Evolutionary conservation across 75 land plant genomes (phyloP).

Genomic region (Cupressus sempervirens): DNA sequence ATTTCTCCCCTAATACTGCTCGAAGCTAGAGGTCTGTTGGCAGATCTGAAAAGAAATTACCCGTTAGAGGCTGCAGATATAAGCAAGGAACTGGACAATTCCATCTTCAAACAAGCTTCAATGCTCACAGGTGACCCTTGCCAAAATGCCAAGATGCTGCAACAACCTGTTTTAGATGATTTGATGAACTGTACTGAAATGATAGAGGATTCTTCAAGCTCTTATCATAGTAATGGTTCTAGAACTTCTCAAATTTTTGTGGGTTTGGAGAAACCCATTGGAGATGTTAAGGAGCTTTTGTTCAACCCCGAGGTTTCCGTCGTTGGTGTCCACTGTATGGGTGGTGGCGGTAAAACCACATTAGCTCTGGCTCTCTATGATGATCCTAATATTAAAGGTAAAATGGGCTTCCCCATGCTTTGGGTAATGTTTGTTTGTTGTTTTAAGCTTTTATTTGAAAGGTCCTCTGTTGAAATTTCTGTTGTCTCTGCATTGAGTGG

Average conservation of each 20-base stretch:
- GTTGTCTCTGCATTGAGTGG: not conserved
- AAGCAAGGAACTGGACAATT: not conserved
- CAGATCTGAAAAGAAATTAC: not conserved
- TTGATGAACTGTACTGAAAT: not conserved
- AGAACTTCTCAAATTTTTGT: not conserved
- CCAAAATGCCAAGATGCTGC: not conserved
- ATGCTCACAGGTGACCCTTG: not conserved
- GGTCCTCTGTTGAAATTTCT: not conserved
- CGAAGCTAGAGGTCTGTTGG: not conserved
- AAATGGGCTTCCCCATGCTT: not conserved
- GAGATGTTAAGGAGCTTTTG: not conserved
- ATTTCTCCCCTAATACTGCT: not conserved
- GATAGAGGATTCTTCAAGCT: not conserved
- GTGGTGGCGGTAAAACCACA: not conserved
- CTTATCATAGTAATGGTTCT: not conserved
- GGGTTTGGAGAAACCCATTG: not conserved
- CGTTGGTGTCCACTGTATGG: conserved; percentile 1
- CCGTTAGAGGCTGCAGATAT: too few species aligned
- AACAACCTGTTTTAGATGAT: not conserved
- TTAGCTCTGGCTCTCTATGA: not conserved
- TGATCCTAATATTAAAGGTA: not conserved
- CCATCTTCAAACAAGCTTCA: not conserved
- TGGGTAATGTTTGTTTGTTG: too few species aligned
- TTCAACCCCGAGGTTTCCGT: not conserved
- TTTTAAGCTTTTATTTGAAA: not conserved